Evolutionary conservation across 371 early-diverging fungal genomes (phyloP).

Genomic region (Dinochytrium kinnereticum): DNA sequence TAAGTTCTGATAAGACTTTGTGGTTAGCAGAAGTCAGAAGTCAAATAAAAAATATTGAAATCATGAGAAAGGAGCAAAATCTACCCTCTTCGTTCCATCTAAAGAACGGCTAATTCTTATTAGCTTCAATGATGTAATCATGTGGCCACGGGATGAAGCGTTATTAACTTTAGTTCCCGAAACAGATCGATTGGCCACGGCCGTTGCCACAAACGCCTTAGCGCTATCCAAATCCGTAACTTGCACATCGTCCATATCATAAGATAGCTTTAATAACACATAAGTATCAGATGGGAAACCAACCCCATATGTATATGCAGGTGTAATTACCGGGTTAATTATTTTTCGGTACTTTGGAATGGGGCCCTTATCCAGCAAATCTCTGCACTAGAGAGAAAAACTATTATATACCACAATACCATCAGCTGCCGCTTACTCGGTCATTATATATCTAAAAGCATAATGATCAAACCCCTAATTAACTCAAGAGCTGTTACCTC

Average conservation of each 20-base stretch:
- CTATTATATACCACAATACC: not conserved
- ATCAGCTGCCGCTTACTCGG: not conserved
- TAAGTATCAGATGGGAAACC: too few relatives aligned
- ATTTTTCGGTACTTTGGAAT: not conserved
- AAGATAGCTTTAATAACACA: conserved; percentile 15
- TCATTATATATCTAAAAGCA: conserved; percentile 26
- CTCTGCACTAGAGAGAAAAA: conserved; percentile 2
- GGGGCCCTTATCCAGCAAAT: not conserved
- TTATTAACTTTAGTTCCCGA: conserved; percentile 32
- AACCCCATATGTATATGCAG: too few relatives aligned
- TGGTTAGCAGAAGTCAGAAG: not conserved
- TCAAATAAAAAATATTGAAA: not conserved
- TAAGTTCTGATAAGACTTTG: not conserved
- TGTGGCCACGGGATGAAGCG: conserved; percentile 31
- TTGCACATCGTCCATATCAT: conserved; percentile 16
- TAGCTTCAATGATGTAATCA: conserved; percentile 34
- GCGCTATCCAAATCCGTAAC: conserved; percentile 14
- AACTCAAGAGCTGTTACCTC: conserved; percentile 21
- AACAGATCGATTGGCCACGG: conserved; percentile 15
- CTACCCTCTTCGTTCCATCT: not conserved
- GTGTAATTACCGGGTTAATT: not conserved
- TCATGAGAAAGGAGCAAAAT: not conserved
- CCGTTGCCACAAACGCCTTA: conserved; percentile 12
- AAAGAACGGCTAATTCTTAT: not conserved
- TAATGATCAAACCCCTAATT: too few relatives aligned